A percentile compares a stretch with the other conserved stretches of the same genome.
Evolutionary conservation across 495 filamentous ascomycete genomes (phyloP).

Genomic region (Neurospora terricola): DNA sequence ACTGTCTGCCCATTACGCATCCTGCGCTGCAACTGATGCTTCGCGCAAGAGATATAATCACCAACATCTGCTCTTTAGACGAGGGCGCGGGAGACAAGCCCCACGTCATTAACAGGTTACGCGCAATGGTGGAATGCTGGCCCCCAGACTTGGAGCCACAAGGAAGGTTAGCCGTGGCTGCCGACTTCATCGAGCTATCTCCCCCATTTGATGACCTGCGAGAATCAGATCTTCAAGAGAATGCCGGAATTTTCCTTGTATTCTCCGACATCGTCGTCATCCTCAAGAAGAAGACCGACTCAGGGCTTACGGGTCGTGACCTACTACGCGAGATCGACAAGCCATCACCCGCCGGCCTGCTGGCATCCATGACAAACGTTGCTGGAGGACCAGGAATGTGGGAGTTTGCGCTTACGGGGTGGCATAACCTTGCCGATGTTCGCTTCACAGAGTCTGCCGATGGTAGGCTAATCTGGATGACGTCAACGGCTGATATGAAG

Average conservation of each 20-base stretch:
- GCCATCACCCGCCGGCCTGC: slow-evolving; percentile 47
- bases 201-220: slow-evolving; percentile 49
- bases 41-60: slow-evolving; percentile 81
- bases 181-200: slow-evolving; percentile 68
- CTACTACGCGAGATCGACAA: slow-evolving; percentile 76
- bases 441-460: slow-evolving; percentile 69
- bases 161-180: slow-evolving; percentile 74
- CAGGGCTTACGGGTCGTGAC: slow-evolving; percentile 60
- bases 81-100: slow-evolving; percentile 54
- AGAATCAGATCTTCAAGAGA: slow-evolving; percentile 21
- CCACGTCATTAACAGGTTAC: slow-evolving; percentile 60
- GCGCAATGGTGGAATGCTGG: slow-evolving; percentile 71
- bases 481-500: slow-evolving; percentile 47
- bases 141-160: slow-evolving; percentile 58
- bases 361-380: slow-evolving; percentile 45
- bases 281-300: slow-evolving; percentile 53
- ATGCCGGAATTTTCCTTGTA: slow-evolving; percentile 63
- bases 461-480: slow-evolving; percentile 63
- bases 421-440: slow-evolving; percentile 57
- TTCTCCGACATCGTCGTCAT: slow-evolving; percentile 78
- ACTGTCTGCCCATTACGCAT: slow-evolving; percentile 71
- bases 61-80: slow-evolving; percentile 89
- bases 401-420: slow-evolving; percentile 66
- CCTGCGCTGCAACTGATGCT: slow-evolving; percentile 69
- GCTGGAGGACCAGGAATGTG: slow-evolving; percentile 39